A percentile compares a stretch with the other conserved stretches of the same genome.
phyloP scores from a whole-genome alignment of 371 early-diverging fungal species.

The Catenaria anguillulae region DNA sequence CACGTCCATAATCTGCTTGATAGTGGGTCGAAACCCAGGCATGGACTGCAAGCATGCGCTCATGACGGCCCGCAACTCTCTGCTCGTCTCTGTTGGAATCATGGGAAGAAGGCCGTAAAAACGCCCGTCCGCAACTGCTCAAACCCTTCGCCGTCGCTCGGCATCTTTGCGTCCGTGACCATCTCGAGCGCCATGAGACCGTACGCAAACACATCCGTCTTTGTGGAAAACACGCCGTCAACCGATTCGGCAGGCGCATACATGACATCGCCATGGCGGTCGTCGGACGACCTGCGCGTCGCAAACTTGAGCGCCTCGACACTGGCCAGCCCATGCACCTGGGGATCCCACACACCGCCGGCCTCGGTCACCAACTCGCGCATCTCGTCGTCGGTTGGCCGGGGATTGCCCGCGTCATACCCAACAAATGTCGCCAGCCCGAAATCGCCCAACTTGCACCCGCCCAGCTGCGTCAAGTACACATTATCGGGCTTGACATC shows the following conservation, averaged over 20 bases:
- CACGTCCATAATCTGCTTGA: not conserved
- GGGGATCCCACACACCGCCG: too few relatives aligned
- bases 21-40: not conserved
- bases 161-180: not conserved
- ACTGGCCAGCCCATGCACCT: too few relatives aligned
- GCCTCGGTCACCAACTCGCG: not conserved
- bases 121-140: constrained; percentile 1
- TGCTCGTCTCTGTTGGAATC: not conserved
- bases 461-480: not conserved
- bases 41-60: not conserved
- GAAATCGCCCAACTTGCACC: constrained; percentile 2
- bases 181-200: constrained; percentile 5
- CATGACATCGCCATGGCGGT: constrained; percentile 4
- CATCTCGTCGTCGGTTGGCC: not conserved
- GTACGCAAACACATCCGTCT: not conserved
- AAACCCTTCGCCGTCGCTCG: not conserved
- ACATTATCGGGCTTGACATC: constrained; percentile 7
- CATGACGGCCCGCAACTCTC: not conserved
- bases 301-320: not conserved
- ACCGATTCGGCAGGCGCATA: not conserved
- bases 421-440: not conserved
- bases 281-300: not conserved
- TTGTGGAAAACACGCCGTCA: not conserved
- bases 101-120: not conserved
- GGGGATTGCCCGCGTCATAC: too few relatives aligned